These are phyloP conservation scores for Pichia rugopelliculosa DNA, from an alignment of 805 yeast species.

Conservation along the genomic window DNA sequence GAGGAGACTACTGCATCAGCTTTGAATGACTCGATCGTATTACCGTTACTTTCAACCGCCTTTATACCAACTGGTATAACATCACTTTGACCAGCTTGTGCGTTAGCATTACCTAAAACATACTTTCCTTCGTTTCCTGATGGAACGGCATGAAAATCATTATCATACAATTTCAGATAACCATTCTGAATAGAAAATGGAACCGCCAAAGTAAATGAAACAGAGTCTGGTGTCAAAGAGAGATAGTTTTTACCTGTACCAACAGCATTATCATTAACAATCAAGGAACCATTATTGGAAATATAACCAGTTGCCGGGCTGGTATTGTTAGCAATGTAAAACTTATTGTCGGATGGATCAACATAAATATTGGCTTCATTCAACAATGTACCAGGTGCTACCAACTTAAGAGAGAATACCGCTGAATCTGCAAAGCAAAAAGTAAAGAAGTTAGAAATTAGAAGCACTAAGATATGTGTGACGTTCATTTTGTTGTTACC, in stretches of 20 bases:
- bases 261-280: background rate
- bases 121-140: background rate
- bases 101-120: background rate
- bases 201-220: background rate
- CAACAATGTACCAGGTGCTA: background rate
- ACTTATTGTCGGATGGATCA: background rate
- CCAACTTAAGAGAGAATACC: background rate
- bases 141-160: background rate
- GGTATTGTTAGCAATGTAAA: background rate
- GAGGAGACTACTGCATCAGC: too few species aligned
- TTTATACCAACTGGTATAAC: background rate
- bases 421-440: background rate
- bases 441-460: too few species aligned
- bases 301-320: background rate
- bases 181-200: background rate
- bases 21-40: too few species aligned
- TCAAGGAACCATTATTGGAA: background rate
- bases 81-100: background rate
- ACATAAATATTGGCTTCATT: background rate
- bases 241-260: background rate
- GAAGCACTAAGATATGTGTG: too few species aligned
- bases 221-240: background rate
- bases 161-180: background rate
- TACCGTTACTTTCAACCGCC: too few species aligned
- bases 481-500: too few species aligned